Conservation (phyloP, 129 eudicot species). For the Helichrysum umbraculigerum region DNA sequence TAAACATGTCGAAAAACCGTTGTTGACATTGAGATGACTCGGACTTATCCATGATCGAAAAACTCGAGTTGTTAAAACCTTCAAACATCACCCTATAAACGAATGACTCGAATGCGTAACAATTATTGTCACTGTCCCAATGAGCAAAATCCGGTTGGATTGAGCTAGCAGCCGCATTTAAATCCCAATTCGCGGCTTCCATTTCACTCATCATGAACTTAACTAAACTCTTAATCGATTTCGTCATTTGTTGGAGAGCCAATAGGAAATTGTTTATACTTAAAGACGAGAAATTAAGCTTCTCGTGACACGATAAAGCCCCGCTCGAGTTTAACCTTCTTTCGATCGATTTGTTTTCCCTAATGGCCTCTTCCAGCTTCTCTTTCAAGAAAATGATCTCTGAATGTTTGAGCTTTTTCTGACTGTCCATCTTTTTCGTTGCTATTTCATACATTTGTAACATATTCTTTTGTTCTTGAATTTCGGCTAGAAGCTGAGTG, state of each 20-base stretch:
- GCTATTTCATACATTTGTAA: constrained; percentile 55
- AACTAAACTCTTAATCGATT: constrained; percentile 58
- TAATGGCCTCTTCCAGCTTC: constrained; percentile 53
- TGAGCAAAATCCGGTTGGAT: constrained; percentile 63
- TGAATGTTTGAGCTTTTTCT: constrained; percentile 65
- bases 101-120: constrained; percentile 74
- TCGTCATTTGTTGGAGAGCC: constrained; percentile 46
- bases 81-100: constrained; percentile 74
- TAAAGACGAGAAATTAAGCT: constrained; percentile 44
- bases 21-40: constrained; percentile 1
- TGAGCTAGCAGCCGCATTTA: constrained; percentile 60
- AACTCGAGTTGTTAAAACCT: constrained; percentile 55
- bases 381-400: constrained; percentile 73
- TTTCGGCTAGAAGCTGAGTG: constrained; percentile 47
- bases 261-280: constrained; percentile 48
- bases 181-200: constrained; percentile 79
- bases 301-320: constrained; percentile 32
- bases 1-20: constrained; percentile 51
- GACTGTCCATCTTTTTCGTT: constrained; percentile 57
- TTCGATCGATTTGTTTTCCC: constrained; percentile 59
- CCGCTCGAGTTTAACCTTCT: constrained; percentile 71
- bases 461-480: constrained; percentile 67
- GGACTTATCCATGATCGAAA: constrained; percentile 36
- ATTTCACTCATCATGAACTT: constrained; percentile 54
- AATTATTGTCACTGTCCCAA: constrained; percentile 42